Base-by-base conservation (phyloP, 2,329 filamentous ascomycete species). In the Talaromyces marneffei region DNA sequence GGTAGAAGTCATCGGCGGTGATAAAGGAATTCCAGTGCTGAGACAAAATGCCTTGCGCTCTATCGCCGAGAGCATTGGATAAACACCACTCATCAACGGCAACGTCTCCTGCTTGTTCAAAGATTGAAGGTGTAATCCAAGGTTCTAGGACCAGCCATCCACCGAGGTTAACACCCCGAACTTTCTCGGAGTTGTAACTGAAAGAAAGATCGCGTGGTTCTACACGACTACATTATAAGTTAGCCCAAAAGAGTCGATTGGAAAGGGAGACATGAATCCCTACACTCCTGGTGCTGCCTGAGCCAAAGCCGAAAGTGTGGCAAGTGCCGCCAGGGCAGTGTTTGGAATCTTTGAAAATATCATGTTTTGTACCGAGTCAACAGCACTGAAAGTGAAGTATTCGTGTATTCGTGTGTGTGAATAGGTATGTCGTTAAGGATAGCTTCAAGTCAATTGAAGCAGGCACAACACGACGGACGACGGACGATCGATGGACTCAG, bases 91-190 rank as follows among this genome's bases (percentile, higher is more conserved):
- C 85, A 66, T 87, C 85, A 4, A 83, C 78, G 2, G 83, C 83
- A 42, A 70, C 76, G 52, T 75, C 75, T 31, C 76, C 78, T 3
- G 71, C 78, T 18, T 71, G 71, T 52, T 84, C 79, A 66, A 86
- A 87, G 61, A 87, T 75, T 16, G 82, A 84, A 2, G 85, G 84
- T 2, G 83, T 86, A 59, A 87, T 86, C 83, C 83, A 86, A 16
- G 84, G 84, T 72, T 87, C 85, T 4, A 86, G 76, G 6, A 87
- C 82, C 50, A 87, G 81, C 84, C 85, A 87, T 33, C 86, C 86
- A 58, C 86, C 85, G 4, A 87, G 76, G 69, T 88, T 88, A 31
- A 88, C 85, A 59, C 86, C 86, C 12, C 84, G 82, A 44, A 87
- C 80, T 67, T 84, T 86, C 20, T 81, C 67, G 46, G 70, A 70